Evolutionary conservation across 164 flowering plant genomes (phyloP).

Genomic region (Nymphaea colorata): DNA sequence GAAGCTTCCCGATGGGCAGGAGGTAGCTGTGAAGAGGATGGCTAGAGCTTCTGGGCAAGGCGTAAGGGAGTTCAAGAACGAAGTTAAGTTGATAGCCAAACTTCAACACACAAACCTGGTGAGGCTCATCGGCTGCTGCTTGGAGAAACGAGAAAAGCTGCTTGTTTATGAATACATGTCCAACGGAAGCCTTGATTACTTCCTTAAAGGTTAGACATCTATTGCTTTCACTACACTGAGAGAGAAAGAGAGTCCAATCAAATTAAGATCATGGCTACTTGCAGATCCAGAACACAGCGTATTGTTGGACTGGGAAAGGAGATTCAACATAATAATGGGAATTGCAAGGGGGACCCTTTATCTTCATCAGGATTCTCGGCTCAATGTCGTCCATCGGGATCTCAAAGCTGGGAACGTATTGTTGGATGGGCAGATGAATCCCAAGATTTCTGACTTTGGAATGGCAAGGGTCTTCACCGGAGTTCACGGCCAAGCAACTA

Average conservation of each 20-base stretch:
- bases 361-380: conserved; percentile 18
- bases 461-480: conserved; percentile 16
- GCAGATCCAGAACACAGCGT: conserved; percentile 5
- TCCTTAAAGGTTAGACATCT: background rate
- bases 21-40: conserved; percentile 2
- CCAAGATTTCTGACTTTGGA: conserved; percentile 27
- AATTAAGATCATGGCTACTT: too few species aligned
- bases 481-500: conserved; percentile 1
- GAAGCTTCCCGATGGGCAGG: background rate
- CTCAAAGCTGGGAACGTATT: conserved; percentile 25
- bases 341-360: conserved; percentile 20
- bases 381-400: conserved; percentile 18
- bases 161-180: conserved; percentile 4
- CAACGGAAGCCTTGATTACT: background rate
- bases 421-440: conserved; percentile 18
- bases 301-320: conserved; percentile 7
- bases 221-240: too few species aligned
- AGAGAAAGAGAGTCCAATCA: too few species aligned
- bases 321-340: conserved; percentile 10
- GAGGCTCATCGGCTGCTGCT: background rate
- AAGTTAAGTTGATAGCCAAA: background rate
- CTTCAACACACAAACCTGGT: conserved; percentile 2
- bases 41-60: background rate
- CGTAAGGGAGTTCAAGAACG: conserved; percentile 2
- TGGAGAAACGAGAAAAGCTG: background rate